These are phyloP conservation scores for Suhomyces taliae DNA, from an alignment of 1,139 yeast genomes.

Conservation along the genomic window DNA sequence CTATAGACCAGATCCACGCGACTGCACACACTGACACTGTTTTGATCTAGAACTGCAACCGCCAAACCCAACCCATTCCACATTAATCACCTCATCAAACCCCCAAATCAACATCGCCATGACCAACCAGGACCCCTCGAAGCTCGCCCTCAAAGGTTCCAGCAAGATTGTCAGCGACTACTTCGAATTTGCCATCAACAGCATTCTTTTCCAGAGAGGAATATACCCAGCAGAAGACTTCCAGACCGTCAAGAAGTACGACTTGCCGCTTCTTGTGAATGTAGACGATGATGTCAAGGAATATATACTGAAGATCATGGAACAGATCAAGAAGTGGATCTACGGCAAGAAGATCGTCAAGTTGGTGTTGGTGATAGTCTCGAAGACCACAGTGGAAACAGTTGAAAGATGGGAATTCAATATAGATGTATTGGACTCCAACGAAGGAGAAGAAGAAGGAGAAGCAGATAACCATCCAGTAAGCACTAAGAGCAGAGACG, in stretches of 20 bases:
- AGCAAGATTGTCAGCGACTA: slow-evolving; percentile 79
- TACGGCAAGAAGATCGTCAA: slow-evolving; percentile 67
- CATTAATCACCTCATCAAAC: too few species aligned
- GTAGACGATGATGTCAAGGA: slow-evolving; percentile 74
- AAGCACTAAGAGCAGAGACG: slow-evolving; percentile 39
- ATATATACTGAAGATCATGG: slow-evolving; percentile 67
- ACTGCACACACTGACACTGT: background rate
- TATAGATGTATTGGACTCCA: slow-evolving; percentile 42
- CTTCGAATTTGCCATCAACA: slow-evolving; percentile 77
- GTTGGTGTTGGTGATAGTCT: slow-evolving; percentile 69
- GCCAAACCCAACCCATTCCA: too few species aligned
- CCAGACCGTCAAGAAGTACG: slow-evolving; percentile 76
- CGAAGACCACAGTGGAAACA: slow-evolving; percentile 64
- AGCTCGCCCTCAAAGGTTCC: slow-evolving; percentile 72
- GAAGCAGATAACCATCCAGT: background rate
- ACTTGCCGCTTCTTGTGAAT: slow-evolving; percentile 69
- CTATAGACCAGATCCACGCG: too few species aligned
- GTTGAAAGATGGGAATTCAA: slow-evolving; percentile 90
- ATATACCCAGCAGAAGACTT: slow-evolving; percentile 90
- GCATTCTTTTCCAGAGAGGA: slow-evolving; percentile 84
- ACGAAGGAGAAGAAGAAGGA: slow-evolving; percentile 3
- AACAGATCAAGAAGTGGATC: slow-evolving; percentile 83
- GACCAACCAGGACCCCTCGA: slow-evolving; percentile 26
- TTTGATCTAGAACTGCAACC: background rate
- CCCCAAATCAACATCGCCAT: background rate